Percentiles rank a stretch among this genome's conserved stretches.
Conservation (phyloP, 495 filamentous ascomycete genomes). For the Lophiostoma macrostomum region DNA sequence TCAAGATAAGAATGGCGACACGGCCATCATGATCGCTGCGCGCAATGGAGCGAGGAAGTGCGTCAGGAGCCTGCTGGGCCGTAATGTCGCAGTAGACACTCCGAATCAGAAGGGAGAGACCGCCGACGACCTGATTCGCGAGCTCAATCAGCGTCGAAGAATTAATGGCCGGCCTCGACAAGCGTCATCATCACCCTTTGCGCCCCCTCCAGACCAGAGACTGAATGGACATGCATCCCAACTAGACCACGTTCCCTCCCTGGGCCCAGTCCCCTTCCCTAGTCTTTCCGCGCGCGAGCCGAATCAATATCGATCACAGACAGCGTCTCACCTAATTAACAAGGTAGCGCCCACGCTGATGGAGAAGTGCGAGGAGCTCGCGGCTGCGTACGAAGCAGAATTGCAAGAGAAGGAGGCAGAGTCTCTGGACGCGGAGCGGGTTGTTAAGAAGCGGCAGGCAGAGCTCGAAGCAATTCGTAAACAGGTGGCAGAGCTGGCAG, state of each 20-base stretch:
- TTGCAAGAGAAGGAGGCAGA: slow-evolving; percentile 58
- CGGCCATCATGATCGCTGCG: slow-evolving; percentile 82
- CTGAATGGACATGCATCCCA: slow-evolving; percentile 23
- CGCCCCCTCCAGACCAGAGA: slow-evolving; percentile 44
- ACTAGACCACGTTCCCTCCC: neutral
- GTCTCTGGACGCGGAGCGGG: slow-evolving; percentile 55
- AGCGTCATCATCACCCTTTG: slow-evolving; percentile 62
- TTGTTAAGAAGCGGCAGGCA: slow-evolving; percentile 51
- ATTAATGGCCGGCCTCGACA: slow-evolving; percentile 47
- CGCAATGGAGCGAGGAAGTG: slow-evolving; percentile 72
- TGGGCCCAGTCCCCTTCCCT: slow-evolving; percentile 12
- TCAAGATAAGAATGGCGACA: slow-evolving; percentile 82
- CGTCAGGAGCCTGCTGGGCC: slow-evolving; percentile 65
- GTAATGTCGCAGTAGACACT: slow-evolving; percentile 72
- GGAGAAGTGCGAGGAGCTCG: slow-evolving; percentile 57
- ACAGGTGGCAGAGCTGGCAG: slow-evolving; percentile 49
- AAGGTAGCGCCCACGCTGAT: slow-evolving; percentile 56
- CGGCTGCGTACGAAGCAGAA: slow-evolving; percentile 57
- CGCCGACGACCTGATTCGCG: slow-evolving; percentile 65
- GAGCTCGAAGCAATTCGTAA: slow-evolving; percentile 53
- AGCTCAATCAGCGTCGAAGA: slow-evolving; percentile 50
- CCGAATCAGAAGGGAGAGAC: slow-evolving; percentile 74
- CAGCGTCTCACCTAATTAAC: slow-evolving; percentile 56
- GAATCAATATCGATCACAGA: slow-evolving; percentile 51
- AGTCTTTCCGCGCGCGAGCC: slow-evolving; percentile 35